Base-by-base conservation (phyloP, 106 monocot species). In the Dendrobium chrysotoxum region DNA sequence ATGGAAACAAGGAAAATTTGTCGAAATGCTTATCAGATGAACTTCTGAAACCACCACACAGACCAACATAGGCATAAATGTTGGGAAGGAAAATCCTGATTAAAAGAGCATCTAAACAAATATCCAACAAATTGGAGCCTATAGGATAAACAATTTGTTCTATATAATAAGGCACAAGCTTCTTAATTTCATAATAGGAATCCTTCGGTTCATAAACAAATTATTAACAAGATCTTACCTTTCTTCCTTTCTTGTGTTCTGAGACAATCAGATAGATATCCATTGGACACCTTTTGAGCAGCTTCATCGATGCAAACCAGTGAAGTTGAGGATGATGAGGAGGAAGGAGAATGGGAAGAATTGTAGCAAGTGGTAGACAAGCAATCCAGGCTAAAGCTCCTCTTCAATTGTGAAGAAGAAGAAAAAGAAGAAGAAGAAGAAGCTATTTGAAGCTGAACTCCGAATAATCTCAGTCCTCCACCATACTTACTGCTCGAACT, bases 241-340 rank as follows among this genome's bases (percentile, higher is more conserved):
- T 91, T 91, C 75, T 81, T 91, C 79, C 85, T 82, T 31, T 89
- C 91, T 44, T 91, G 91, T 72, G 86, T 28, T 79, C 91, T 88
- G 44, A 91, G 85, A 2, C 86, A 88, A 53, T 88, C 88, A n/a
- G 88, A 91, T 40, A 83, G 78, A 40, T 78, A 78, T 11, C 83
- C 83, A 54, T 17, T 72, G 15, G 83, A 54, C 40, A 72, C 26
- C 85, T 82, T 88, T 78, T 83, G 85, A 18, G 75, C 83, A 18
- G 80, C 17, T 82, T 87, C 91, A 3, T 85, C 87, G 25, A 85
- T 84, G 7, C 85, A 87, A 45, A 85, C 77, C 30, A 91, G 89
- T 79, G 91, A 84, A 35, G 84, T 80, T 12, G 80, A 75, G 12
- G 80, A 84, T 18, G 84, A 84, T 12, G 84, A 84, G 3, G 80